phyloP scores from a whole-genome alignment of 2,329 filamentous ascomycete genomes.

The Beauveria sp. region DNA sequence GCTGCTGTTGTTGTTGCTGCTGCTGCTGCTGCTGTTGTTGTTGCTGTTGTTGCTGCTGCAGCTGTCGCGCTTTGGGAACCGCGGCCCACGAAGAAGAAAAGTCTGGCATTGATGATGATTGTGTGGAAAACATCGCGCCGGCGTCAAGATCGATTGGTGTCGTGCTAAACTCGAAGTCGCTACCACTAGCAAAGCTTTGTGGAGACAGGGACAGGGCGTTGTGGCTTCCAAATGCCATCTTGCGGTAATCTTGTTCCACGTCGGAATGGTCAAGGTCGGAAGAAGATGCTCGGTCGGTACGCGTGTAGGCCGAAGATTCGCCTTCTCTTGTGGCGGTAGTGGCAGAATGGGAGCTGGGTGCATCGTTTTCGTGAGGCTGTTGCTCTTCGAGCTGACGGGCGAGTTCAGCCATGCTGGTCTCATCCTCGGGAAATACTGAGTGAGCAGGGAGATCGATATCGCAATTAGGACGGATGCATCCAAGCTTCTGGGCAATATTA shows the following conservation, averaged over 20 bases:
- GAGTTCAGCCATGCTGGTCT: slow-evolving; percentile 48
- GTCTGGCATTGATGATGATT: slow-evolving; percentile 26
- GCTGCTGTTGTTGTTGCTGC: not conserved
- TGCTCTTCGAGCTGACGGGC: slow-evolving; percentile 45
- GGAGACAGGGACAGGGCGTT: slow-evolving; percentile 45
- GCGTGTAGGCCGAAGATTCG: slow-evolving; percentile 27
- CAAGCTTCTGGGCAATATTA: slow-evolving; percentile 56
- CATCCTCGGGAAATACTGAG: slow-evolving; percentile 54
- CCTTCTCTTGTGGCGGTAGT: slow-evolving; percentile 16
- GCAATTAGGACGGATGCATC: slow-evolving; percentile 55
- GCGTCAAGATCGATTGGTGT: slow-evolving; percentile 27
- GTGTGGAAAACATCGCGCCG: slow-evolving; percentile 26
- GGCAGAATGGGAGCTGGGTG: not conserved
- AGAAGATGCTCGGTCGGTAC: slow-evolving; percentile 43
- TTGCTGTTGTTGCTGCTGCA: not conserved
- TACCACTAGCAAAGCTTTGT: slow-evolving; percentile 38
- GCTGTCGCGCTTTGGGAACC: slow-evolving; percentile 20
- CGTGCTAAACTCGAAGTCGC: slow-evolving; percentile 30
- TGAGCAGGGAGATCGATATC: slow-evolving; percentile 52
- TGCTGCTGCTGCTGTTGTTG: not conserved
- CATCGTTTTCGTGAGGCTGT: slow-evolving; percentile 35
- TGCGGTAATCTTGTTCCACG: slow-evolving; percentile 47
- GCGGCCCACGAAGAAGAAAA: slow-evolving; percentile 24
- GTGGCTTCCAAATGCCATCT: slow-evolving; percentile 35
- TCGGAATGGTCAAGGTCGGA: slow-evolving; percentile 50